Evolutionary conservation across 225 moss, liverwort and hornwort genomes (phyloP), one percentile per base, ranked within the genome.

Genomic region (Bryoerythrophyllum caledonicum): DNA sequence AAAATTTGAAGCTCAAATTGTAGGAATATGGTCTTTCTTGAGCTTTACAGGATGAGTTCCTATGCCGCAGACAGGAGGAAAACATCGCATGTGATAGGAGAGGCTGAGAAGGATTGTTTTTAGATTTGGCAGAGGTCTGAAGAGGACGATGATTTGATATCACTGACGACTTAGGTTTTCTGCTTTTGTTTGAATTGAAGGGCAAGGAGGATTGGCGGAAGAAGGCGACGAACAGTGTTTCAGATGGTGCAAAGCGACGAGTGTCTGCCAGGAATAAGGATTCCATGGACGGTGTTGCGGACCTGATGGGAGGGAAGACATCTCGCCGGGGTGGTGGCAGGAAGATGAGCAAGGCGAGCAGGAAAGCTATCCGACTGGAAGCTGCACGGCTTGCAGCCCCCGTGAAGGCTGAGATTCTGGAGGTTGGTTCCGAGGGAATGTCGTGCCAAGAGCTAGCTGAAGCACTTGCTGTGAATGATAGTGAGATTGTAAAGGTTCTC

Each of bases 201-300:
- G 97, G 94, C 8, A 99, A 94, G 80, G 97, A 94, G 67, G 97
- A 99, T 76, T 99, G 97, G 97, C 92, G 93, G 73, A 99, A 91
- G 88, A 99, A 94, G 73, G 81, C 80, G 24, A 76, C 78, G 2
- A 84, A 85, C 10, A 82, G 68, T 51, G 79, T 88, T 8, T 87
- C 94, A 19, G 97, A 94, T 55, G 97, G 92, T 60, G 94, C 89
- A 9, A 90, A 94, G 63, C 82, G 97, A 69, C 86, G 94, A 78
- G 89, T 90, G 2, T 80, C 83, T 75, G 89, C 93, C 26, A 84
- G 90, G 48, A 82, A 87, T 23, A 82, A 89, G 58, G 91, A 91
- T 21, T 82, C 87, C 15, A 76, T 84, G 67, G 92, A 88, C 52
- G 91, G 82, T 35, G 80, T 80, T 16, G 76, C 80, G 34, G 94